These are phyloP conservation scores for Vitis rotundifolia DNA, from an alignment of 164 flowering plant species.

Conservation along the genomic window DNA sequence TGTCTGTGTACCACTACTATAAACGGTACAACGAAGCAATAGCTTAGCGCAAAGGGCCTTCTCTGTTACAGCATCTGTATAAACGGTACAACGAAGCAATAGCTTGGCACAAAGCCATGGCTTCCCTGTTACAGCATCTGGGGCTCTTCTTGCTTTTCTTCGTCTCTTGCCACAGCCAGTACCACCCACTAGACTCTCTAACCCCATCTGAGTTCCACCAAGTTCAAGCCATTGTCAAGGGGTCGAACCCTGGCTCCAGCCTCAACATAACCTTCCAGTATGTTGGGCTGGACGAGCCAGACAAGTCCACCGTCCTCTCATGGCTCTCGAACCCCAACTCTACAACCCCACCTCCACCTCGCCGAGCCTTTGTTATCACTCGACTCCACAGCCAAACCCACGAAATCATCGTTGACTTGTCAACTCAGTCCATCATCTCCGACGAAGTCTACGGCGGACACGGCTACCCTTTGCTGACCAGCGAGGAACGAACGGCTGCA, in stretches of 20 bases:
- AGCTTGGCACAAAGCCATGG: too few species aligned
- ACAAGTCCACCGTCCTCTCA: slow-evolving; percentile 27
- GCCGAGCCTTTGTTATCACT: slow-evolving; percentile 29
- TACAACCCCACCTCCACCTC: slow-evolving; percentile 11
- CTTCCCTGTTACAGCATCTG: background rate
- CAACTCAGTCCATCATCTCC: too few species aligned
- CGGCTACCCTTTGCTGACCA: too few species aligned
- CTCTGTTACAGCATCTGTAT: background rate
- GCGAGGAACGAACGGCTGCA: too few species aligned
- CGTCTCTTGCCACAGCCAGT: background rate
- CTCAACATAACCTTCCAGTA: slow-evolving; percentile 41
- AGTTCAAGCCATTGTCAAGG: slow-evolving; percentile 18
- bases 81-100: too few species aligned
- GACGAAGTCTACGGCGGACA: too few species aligned
- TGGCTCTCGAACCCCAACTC: slow-evolving; percentile 21
- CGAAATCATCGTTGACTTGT: slow-evolving; percentile 26
- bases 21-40: too few species aligned
- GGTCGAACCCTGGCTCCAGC: slow-evolving; percentile 9
- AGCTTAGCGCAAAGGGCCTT: too few species aligned
- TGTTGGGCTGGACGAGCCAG: slow-evolving; percentile 48
- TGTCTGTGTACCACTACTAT: too few species aligned
- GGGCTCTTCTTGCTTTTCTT: slow-evolving; percentile 7
- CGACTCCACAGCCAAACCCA: slow-evolving; percentile 18
- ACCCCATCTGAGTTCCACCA: slow-evolving; percentile 35
- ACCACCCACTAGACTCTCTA: slow-evolving; percentile 57